Evolutionary conservation across 495 filamentous ascomycete species (phyloP).

Genomic region (Neurospora africana): DNA sequence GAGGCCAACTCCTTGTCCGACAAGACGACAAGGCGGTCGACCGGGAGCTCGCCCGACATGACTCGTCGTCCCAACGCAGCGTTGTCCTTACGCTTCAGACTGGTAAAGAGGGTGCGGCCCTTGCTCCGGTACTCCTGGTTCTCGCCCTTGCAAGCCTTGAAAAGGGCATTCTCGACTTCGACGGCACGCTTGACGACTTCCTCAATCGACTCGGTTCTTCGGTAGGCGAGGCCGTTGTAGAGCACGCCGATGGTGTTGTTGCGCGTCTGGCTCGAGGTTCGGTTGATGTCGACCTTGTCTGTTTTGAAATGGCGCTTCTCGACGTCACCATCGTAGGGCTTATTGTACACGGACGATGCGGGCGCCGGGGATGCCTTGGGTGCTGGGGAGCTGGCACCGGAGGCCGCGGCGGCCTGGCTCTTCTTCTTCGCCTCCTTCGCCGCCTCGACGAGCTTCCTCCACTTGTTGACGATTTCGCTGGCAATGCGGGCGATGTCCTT

Average conservation of each 20-base stretch:
- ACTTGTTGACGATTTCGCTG: slow-evolving; percentile 73
- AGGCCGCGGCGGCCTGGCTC: slow-evolving; percentile 28
- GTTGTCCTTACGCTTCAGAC: slow-evolving; percentile 88
- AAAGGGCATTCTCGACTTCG: slow-evolving; percentile 66
- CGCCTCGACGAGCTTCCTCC: slow-evolving; percentile 67
- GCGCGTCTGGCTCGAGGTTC: slow-evolving; percentile 60
- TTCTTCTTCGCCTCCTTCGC: slow-evolving; percentile 51
- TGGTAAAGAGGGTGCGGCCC: slow-evolving; percentile 83
- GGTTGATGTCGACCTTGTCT: slow-evolving; percentile 61
- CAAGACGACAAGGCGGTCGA: slow-evolving; percentile 62
- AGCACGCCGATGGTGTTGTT: slow-evolving; percentile 81
- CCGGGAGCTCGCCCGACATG: slow-evolving; percentile 56
- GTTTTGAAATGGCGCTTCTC: slow-evolving; percentile 69
- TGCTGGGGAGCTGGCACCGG: slow-evolving; percentile 23
- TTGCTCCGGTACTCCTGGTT: slow-evolving; percentile 67
- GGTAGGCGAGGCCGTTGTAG: slow-evolving; percentile 69
- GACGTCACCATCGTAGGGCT: slow-evolving; percentile 56
- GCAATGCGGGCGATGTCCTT: slow-evolving; percentile 66
- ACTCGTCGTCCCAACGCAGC: slow-evolving; percentile 62
- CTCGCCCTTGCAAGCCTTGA: slow-evolving; percentile 51
- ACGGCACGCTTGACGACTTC: slow-evolving; percentile 56
- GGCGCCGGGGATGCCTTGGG: slow-evolving; percentile 35
- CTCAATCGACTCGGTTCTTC: slow-evolving; percentile 43
- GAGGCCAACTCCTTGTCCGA: slow-evolving; percentile 36
- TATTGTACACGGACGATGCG: slow-evolving; percentile 32